A percentile compares a stretch with the other conserved stretches of the same genome.
Conservation (phyloP, 2,329 filamentous ascomycete species). For the Pseudogymnoascus sp. region DNA sequence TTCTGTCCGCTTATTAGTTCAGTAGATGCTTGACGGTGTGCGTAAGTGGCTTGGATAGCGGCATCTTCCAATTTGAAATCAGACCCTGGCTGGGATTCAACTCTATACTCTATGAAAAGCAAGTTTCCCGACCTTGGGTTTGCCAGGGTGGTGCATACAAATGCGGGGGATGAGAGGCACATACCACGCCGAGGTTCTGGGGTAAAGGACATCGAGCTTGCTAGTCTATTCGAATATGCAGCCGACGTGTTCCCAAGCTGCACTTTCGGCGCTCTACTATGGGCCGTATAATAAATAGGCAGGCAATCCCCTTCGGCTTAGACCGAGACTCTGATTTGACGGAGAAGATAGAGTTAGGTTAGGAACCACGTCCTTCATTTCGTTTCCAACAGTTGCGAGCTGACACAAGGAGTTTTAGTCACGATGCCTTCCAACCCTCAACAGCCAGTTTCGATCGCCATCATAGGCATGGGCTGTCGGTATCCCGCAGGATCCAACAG, state of each 20-base stretch:
- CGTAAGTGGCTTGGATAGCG: neutral
- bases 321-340: neutral
- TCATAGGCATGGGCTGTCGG: constrained; percentile 31
- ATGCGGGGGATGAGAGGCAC: neutral
- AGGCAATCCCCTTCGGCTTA: neutral
- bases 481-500: constrained; percentile 28
- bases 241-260: neutral
- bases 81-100: neutral
- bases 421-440: constrained; percentile 11
- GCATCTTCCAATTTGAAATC: neutral
- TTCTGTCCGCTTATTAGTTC: neutral
- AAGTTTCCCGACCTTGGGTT: neutral
- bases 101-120: neutral
- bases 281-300: neutral
- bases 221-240: neutral
- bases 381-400: neutral
- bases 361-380: neutral
- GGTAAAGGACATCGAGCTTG: neutral
- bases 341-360: neutral
- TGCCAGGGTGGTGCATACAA: neutral
- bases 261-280: neutral
- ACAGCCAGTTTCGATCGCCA: constrained; percentile 25
- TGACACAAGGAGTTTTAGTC: neutral
- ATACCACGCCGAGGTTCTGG: no score
- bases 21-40: neutral